Evolutionary conservation across 495 filamentous ascomycete species (phyloP).

Genomic region (Bombardia bombarda): DNA sequence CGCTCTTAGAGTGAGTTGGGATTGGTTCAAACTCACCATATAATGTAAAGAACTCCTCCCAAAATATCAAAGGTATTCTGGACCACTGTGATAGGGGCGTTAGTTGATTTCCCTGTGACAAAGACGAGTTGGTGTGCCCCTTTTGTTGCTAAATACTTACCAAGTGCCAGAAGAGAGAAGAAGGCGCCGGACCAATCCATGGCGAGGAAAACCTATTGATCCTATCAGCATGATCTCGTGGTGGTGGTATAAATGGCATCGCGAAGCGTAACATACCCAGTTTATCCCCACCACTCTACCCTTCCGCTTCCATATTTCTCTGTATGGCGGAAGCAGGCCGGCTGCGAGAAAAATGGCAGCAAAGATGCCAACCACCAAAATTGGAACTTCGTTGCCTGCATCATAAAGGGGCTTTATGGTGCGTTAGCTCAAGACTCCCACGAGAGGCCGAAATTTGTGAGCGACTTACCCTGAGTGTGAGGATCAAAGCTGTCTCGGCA

Average conservation of each 20-base stretch:
- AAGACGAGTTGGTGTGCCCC: not conserved
- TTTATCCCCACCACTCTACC: slow-evolving; percentile 66
- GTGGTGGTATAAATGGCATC: too few relatives aligned
- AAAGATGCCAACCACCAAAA: slow-evolving; percentile 55
- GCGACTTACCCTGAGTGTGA: slow-evolving; percentile 49
- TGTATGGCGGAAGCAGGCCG: slow-evolving; percentile 60
- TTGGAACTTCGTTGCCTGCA: slow-evolving; percentile 40
- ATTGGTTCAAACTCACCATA: slow-evolving; percentile 43
- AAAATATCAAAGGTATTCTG: slow-evolving; percentile 65
- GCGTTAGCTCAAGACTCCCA: slow-evolving; percentile 2
- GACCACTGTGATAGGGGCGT: slow-evolving; percentile 33
- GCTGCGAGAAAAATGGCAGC: slow-evolving; percentile 66
- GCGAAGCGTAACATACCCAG: slow-evolving; percentile 18
- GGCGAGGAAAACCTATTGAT: slow-evolving; percentile 53
- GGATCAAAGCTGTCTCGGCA: slow-evolving; percentile 51
- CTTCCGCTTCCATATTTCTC: slow-evolving; percentile 61
- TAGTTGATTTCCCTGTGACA: not conserved
- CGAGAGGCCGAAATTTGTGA: not conserved
- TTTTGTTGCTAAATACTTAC: slow-evolving; percentile 22
- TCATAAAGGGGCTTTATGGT: slow-evolving; percentile 39
- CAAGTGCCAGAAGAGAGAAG: slow-evolving; percentile 67
- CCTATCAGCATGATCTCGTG: too few relatives aligned
- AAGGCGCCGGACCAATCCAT: slow-evolving; percentile 68
- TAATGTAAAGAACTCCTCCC: slow-evolving; percentile 61
- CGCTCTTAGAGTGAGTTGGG: not conserved